A percentile compares a stretch with the other conserved stretches of the same genome.
Evolutionary conservation across 78 protist genomes (phyloP).

Genomic region (Dictyostelium firmibasis): DNA sequence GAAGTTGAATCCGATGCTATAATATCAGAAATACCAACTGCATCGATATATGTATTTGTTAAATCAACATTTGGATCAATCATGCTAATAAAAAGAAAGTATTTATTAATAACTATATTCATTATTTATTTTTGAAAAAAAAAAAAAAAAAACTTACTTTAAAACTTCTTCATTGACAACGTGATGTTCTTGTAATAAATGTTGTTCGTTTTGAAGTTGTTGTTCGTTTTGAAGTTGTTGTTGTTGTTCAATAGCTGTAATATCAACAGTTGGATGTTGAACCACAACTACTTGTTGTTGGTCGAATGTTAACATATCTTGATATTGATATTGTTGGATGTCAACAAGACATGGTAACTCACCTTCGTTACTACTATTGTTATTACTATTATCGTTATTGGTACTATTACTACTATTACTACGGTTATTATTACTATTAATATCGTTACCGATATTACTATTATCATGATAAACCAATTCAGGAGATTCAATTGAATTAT

Average conservation of each 20-base stretch:
- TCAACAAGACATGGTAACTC: neutral
- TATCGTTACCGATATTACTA: neutral
- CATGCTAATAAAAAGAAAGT: neutral
- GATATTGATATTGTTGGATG: neutral
- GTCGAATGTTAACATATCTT: neutral
- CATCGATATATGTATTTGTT: neutral
- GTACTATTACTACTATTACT: neutral
- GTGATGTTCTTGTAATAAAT: neutral
- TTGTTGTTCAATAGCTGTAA: neutral
- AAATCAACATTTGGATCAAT: neutral
- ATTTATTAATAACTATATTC: neutral
- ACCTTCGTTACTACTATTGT: neutral
- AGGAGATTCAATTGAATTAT: neutral
- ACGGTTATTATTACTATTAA: neutral
- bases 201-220: neutral
- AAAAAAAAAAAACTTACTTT: neutral
- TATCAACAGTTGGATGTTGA: neutral
- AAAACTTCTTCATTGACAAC: neutral
- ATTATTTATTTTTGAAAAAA: too few relatives aligned
- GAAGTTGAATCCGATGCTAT: neutral
- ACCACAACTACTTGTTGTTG: neutral
- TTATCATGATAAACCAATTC: slow-evolving; percentile 13
- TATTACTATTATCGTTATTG: neutral
- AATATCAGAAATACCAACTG: neutral
- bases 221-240: neutral